These are phyloP conservation scores for Plasmopara halstedii DNA, from an alignment of 352 stramenopile genomes.

Conservation along the genomic window DNA sequence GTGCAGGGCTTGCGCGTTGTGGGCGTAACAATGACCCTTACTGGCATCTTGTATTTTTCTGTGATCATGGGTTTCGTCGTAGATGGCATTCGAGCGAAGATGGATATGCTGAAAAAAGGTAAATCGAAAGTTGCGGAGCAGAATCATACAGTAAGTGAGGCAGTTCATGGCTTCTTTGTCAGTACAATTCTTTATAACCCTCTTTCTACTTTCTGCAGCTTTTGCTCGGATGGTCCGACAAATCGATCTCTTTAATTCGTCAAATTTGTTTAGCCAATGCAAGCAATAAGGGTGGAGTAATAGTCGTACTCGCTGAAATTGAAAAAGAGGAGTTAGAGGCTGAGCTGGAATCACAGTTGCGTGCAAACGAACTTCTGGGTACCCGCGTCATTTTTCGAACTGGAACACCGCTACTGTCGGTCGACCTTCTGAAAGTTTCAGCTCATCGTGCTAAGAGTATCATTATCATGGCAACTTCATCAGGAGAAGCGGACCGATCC, in stretches of 20 bases:
- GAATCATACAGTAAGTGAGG: conserved; percentile 56
- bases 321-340: conserved; percentile 78
- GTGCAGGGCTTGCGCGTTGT: conserved; percentile 41
- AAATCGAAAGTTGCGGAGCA: conserved; percentile 75
- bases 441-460: conserved; percentile 68
- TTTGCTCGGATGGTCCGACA: conserved; percentile 84
- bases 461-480: conserved; percentile 72
- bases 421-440: conserved; percentile 76
- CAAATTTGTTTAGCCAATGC: conserved; percentile 85
- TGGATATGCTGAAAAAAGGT: conserved; percentile 85
- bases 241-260: conserved; percentile 76
- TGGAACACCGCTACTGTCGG: conserved; percentile 68
- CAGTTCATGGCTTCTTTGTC: neutral
- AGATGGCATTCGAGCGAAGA: conserved; percentile 79
- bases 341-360: conserved; percentile 52
- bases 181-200: neutral
- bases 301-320: conserved; percentile 70
- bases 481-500: conserved; percentile 70
- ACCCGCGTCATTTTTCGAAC: conserved; percentile 78
- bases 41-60: conserved; percentile 81
- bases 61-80: conserved; percentile 88
- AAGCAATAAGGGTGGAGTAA: conserved; percentile 69
- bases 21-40: conserved; percentile 48
- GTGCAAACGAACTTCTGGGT: conserved; percentile 47
- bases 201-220: conserved; percentile 26